Conservation (phyloP, 495 filamentous ascomycete species). For the Cudoniella acicularis region DNA sequence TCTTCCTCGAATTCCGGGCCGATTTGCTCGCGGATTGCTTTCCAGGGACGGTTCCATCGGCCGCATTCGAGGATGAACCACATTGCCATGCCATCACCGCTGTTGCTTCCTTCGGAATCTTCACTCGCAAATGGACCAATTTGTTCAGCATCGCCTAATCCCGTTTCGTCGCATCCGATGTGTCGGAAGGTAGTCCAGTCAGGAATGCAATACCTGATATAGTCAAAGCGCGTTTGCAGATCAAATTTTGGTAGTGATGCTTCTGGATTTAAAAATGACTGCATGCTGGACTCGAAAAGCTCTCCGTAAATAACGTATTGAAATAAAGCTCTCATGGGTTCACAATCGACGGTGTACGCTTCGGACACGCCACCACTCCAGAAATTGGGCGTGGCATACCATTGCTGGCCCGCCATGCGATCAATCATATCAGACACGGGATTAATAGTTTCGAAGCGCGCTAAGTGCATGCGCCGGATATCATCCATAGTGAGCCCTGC, state of each 20-base stretch:
- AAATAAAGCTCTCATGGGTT: neutral
- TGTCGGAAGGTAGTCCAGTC: too few relatives aligned
- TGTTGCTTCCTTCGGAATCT: too few relatives aligned
- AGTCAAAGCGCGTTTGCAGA: neutral
- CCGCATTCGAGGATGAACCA: too few relatives aligned
- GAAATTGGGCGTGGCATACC: constrained; percentile 29
- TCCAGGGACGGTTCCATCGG: too few relatives aligned
- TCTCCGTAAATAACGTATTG: neutral
- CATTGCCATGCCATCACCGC: too few relatives aligned
- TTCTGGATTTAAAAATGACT: neutral
- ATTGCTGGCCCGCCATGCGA: constrained; percentile 30
- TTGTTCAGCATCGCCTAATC: too few relatives aligned
- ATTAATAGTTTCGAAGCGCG: constrained; percentile 33
- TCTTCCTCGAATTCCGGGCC: too few relatives aligned
- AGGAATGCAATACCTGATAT: neutral
- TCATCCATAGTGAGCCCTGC: constrained; percentile 32
- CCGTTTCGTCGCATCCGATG: too few relatives aligned
- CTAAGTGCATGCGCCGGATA: constrained; percentile 31
- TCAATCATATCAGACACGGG: constrained; percentile 34
- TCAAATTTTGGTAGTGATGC: neutral
- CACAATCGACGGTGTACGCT: constrained; percentile 22
- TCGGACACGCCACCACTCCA: constrained; percentile 35
- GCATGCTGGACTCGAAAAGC: neutral
- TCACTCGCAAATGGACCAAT: too few relatives aligned
- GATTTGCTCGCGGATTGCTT: too few relatives aligned